Conservation (phyloP, 1,139 yeast genomes). For the Suhomyces bribrorum region DNA sequence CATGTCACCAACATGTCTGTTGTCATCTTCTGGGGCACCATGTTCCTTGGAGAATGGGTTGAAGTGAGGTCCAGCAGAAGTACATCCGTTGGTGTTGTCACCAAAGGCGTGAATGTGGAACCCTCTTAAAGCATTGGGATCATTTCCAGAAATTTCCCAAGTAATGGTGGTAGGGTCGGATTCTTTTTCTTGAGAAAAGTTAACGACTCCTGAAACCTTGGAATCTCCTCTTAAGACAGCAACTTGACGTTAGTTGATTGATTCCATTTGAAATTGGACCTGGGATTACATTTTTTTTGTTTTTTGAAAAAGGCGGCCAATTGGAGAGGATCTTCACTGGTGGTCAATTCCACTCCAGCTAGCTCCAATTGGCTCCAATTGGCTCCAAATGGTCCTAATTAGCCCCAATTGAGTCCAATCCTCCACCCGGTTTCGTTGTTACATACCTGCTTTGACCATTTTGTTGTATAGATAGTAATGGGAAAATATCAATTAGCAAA, state of each 20-base stretch:
- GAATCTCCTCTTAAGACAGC: slow-evolving; percentile 97
- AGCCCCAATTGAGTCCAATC: not conserved
- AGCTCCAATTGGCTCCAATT: too few species aligned
- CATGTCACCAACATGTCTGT: slow-evolving; percentile 95
- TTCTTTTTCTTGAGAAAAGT: slow-evolving; percentile 81
- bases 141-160: slow-evolving; percentile 87
- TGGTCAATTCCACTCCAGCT: not conserved
- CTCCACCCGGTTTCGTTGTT: not conserved
- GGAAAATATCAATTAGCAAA: not conserved
- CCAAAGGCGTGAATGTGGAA: slow-evolving; percentile 98
- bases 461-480: slow-evolving; percentile 4
- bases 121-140: slow-evolving; percentile 85
- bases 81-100: slow-evolving; percentile 98
- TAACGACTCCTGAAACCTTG: slow-evolving; percentile 80
- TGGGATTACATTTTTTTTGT: too few species aligned
- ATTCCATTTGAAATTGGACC: not conserved
- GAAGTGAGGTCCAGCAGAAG: slow-evolving; percentile 98
- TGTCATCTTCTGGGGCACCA: slow-evolving; percentile 90
- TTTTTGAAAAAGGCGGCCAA: not conserved
- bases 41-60: slow-evolving; percentile 90
- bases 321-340: not conserved
- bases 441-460: slow-evolving; percentile 45
- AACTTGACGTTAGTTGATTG: slow-evolving; percentile 47
- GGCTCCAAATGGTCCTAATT: too few species aligned
- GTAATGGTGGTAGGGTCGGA: slow-evolving; percentile 79